phyloP scores from a whole-genome alignment of 208 protist species.

The Wallacemonas sp. region DNA sequence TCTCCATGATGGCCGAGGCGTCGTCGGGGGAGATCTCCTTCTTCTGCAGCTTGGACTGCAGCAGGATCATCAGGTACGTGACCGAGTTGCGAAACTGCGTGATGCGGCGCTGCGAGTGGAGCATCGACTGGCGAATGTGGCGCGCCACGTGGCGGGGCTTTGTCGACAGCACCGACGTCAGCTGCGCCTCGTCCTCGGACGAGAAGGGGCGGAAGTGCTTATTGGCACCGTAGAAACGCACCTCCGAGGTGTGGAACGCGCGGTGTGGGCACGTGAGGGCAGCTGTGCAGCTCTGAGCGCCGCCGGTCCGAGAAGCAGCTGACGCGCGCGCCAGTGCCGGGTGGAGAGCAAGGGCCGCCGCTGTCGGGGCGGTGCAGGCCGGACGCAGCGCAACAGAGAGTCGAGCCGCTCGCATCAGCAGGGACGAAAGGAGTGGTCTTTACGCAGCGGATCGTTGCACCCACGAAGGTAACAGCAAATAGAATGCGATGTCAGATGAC shows the following conservation, averaged over 20 bases:
- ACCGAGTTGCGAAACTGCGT: constrained; percentile 90
- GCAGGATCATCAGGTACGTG: constrained; percentile 89
- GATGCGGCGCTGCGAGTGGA: constrained; percentile 66
- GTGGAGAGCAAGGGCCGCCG: too few species aligned
- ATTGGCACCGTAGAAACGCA: neutral
- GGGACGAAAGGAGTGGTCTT: too few species aligned
- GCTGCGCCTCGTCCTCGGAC: constrained; percentile 79
- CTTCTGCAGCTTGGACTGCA: constrained; percentile 84
- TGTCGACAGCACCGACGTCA: constrained; percentile 66
- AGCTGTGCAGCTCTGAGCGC: neutral
- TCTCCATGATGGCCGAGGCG: constrained; percentile 77
- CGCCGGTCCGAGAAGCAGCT: too few species aligned
- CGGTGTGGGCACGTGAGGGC: neutral
- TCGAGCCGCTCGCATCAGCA: too few species aligned
- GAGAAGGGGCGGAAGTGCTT: constrained; percentile 76
- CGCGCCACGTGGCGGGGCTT: constrained; percentile 85
- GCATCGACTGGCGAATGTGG: constrained; percentile 86
- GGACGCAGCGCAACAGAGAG: too few species aligned
- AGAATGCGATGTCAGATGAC: too few species aligned
- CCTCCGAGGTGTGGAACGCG: neutral
- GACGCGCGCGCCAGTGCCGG: too few species aligned
- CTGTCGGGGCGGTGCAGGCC: too few species aligned
- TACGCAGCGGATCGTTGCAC: too few species aligned
- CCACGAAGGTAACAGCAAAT: too few species aligned
- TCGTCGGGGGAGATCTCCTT: constrained; percentile 67